Evolutionary conservation across 2,329 filamentous ascomycete genomes (phyloP).

Genomic region (Clarireedia monteithiana): DNA sequence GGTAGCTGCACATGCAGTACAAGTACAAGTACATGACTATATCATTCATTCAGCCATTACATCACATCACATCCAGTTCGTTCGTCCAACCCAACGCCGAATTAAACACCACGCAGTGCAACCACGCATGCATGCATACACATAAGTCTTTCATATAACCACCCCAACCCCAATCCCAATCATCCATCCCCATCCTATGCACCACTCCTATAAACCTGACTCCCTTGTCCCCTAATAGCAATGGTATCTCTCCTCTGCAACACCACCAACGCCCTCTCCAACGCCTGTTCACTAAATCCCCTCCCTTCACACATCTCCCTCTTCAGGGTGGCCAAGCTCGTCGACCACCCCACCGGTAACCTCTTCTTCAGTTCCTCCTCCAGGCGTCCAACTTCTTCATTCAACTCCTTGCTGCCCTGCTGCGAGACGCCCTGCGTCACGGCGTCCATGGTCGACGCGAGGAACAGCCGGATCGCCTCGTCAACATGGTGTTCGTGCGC

Average conservation of each 20-base stretch:
- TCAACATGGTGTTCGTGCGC: constrained; percentile 91
- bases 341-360: constrained; percentile 92
- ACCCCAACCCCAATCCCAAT: too few species aligned
- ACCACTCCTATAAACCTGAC: constrained; percentile 67
- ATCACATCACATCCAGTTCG: too few species aligned
- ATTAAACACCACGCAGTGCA: too few species aligned
- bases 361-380: constrained; percentile 83
- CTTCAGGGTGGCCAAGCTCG: constrained; percentile 75
- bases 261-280: constrained; percentile 79
- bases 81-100: too few species aligned
- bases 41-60: too few species aligned
- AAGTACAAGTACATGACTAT: too few species aligned
- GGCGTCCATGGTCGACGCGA: constrained; percentile 96
- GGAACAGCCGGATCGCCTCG: constrained; percentile 92
- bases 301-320: constrained; percentile 89
- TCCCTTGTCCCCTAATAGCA: constrained; percentile 69
- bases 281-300: constrained; percentile 78
- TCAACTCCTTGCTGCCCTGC: constrained; percentile 77
- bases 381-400: constrained; percentile 79
- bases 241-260: constrained; percentile 83
- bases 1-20: too few species aligned
- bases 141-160: too few species aligned
- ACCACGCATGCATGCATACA: too few species aligned
- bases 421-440: constrained; percentile 76
- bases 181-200: constrained; percentile 36